These are phyloP conservation scores for Penicillium chermesinum DNA, from an alignment of 495 filamentous ascomycete species.

Conservation along the genomic window DNA sequence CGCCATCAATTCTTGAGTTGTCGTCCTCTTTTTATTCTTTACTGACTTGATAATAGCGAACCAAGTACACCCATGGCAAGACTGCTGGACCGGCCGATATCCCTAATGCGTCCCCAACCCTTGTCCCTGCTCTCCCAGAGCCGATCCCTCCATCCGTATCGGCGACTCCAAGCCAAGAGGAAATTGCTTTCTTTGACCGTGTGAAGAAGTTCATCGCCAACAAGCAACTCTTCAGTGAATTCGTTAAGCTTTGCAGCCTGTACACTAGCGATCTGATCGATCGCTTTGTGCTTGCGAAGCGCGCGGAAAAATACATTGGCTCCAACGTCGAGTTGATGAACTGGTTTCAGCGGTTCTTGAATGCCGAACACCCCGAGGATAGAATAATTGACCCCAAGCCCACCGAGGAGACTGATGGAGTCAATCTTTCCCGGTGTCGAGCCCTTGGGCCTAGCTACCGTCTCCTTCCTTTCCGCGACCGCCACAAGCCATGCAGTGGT, in stretches of 20 bases:
- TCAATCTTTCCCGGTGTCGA: conserved; percentile 88
- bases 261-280: conserved; percentile 89
- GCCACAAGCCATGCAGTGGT: conserved; percentile 81
- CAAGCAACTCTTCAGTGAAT: conserved; percentile 85
- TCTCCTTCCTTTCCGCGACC: conserved; percentile 81
- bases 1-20: no score
- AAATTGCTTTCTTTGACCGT: conserved; percentile 89
- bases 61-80: conserved; percentile 60
- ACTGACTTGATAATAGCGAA: conserved; percentile 51
- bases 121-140: conserved; percentile 81
- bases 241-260: conserved; percentile 90
- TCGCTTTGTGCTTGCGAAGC: conserved; percentile 69
- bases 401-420: conserved; percentile 63
- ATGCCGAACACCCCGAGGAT: conserved; percentile 61
- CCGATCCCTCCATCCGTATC: conserved; percentile 66
- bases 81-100: conserved; percentile 57
- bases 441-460: conserved; percentile 92
- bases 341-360: conserved; percentile 79
- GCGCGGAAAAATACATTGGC: conserved; percentile 80
- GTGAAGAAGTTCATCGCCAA: conserved; percentile 96
- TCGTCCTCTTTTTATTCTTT: no score
- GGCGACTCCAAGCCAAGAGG: conserved; percentile 61
- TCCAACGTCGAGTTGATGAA: conserved; percentile 78
- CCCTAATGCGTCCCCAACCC: conserved; percentile 73
- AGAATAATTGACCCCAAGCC: conserved; percentile 75